A percentile compares a stretch with the other conserved stretches of the same genome.
Evolutionary conservation across 1,284 basidiomycete genomes (phyloP).

Genomic region (Cystobasidium sp.): DNA sequence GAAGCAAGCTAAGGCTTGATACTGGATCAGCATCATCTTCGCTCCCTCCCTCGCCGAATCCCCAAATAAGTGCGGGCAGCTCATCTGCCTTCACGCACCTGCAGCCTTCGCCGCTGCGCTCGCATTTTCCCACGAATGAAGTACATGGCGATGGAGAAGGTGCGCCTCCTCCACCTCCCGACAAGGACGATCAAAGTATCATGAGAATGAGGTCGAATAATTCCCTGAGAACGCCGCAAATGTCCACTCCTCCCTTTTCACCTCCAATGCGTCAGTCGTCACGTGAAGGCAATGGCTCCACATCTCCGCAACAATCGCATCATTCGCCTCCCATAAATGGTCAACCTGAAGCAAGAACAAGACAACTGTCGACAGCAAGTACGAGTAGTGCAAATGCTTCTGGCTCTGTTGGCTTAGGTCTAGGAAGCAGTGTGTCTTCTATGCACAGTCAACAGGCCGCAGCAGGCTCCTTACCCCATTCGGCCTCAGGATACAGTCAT

Average conservation of each 20-base stretch:
- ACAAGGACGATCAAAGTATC: conserved; percentile 19
- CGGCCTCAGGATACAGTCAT: background rate
- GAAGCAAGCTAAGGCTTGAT: conserved; percentile 43
- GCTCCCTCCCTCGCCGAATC: conserved; percentile 35
- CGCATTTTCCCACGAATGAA: conserved; percentile 10
- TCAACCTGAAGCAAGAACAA: background rate
- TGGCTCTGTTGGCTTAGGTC: background rate
- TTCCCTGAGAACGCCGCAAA: background rate
- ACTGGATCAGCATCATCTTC: conserved; percentile 34
- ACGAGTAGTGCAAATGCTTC: background rate
- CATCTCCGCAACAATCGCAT: background rate
- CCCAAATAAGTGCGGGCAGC: conserved; percentile 25
- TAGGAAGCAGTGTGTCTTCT: background rate
- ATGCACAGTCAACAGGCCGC: background rate
- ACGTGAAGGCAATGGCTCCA: background rate
- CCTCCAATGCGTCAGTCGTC: conserved; percentile 17
- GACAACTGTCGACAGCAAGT: conserved; percentile 3
- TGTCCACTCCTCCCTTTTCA: conserved; percentile 15
- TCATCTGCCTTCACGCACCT: conserved; percentile 7
- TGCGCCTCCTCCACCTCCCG: conserved; percentile 26
- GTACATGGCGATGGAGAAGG: background rate
- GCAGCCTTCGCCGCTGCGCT: conserved; percentile 33
- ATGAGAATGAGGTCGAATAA: conserved; percentile 18
- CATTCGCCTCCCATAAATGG: background rate
- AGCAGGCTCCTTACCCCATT: background rate